Percentiles rank a stretch among this genome's conserved stretches.
These are phyloP conservation scores for Zoysia pacifica DNA, from an alignment of 176 grass and related monocot genomes.

Conservation along the genomic window DNA sequence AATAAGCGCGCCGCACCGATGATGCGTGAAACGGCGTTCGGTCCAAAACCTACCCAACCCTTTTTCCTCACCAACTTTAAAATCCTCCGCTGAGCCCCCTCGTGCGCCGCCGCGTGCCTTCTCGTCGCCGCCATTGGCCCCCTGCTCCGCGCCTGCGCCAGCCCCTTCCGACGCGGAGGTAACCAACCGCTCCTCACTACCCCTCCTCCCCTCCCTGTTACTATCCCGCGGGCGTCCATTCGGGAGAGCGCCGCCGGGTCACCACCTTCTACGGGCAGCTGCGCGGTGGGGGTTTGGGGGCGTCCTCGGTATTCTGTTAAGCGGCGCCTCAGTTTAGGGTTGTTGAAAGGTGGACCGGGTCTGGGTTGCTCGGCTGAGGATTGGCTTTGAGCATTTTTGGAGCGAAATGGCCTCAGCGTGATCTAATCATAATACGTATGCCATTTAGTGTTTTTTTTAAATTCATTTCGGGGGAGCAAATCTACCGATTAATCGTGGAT, in stretches of 20 bases:
- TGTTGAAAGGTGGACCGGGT: neutral
- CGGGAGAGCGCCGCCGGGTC: neutral
- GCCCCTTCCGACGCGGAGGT: slow-evolving; percentile 1
- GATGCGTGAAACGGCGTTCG: neutral
- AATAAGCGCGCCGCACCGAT: neutral
- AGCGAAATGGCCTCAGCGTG: neutral
- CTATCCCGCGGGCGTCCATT: neutral
- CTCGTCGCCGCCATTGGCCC: slow-evolving; percentile 23
- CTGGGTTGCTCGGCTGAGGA: neutral
- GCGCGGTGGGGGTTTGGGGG: neutral
- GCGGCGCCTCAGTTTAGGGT: neutral
- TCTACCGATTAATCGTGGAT: neutral
- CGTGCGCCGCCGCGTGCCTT: slow-evolving; percentile 14
- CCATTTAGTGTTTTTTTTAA: neutral
- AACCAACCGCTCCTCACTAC: neutral
- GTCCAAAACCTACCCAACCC: neutral
- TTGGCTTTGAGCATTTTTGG: neutral
- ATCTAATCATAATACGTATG: neutral
- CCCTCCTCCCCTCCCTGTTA: neutral
- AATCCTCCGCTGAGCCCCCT: slow-evolving; percentile 38
- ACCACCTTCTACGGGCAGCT: neutral
- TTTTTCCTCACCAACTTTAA: slow-evolving; percentile 13
- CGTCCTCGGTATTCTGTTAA: neutral
- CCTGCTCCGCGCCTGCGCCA: neutral
- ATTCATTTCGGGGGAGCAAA: neutral